phyloP scores from a whole-genome alignment of 768 basidiomycete species.

The Suillus occidentalis region DNA sequence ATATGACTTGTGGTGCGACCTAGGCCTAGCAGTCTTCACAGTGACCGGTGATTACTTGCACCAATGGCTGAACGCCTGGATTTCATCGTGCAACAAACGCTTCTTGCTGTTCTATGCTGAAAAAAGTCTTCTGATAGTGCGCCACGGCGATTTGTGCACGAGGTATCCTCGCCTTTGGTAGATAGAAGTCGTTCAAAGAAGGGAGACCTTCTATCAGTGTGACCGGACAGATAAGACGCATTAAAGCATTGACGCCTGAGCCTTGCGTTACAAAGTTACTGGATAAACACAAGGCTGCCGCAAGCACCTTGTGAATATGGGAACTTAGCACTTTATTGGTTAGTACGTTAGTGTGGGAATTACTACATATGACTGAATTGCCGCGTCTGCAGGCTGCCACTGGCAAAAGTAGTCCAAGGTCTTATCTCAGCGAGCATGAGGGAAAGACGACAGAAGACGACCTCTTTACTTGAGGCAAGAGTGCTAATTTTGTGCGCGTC shows the following conservation, averaged over 20 bases:
- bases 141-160: conserved; percentile 5
- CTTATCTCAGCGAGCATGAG: background rate
- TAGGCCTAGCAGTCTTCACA: background rate
- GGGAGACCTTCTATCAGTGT: conserved; percentile 3
- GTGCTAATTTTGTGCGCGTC: background rate
- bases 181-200: conserved; percentile 4
- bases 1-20: background rate
- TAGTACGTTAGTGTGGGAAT: conserved; percentile 6
- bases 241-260: conserved; percentile 4
- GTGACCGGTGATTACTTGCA: conserved; percentile 5
- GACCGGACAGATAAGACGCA: conserved; percentile 1
- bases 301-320: background rate
- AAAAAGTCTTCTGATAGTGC: conserved; percentile 5
- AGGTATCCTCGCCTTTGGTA: conserved; percentile 3
- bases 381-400: background rate
- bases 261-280: conserved; percentile 4
- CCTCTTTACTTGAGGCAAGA: background rate
- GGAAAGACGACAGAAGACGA: background rate
- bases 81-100: background rate
- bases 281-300: conserved; percentile 6
- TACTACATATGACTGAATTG: background rate
- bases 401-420: background rate
- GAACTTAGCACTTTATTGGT: background rate
- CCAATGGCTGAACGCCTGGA: background rate
- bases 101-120: conserved; percentile 1